Evolutionary conservation across 163 green algal species (phyloP).

Genomic region (Trebouxia gelatinosa): DNA sequence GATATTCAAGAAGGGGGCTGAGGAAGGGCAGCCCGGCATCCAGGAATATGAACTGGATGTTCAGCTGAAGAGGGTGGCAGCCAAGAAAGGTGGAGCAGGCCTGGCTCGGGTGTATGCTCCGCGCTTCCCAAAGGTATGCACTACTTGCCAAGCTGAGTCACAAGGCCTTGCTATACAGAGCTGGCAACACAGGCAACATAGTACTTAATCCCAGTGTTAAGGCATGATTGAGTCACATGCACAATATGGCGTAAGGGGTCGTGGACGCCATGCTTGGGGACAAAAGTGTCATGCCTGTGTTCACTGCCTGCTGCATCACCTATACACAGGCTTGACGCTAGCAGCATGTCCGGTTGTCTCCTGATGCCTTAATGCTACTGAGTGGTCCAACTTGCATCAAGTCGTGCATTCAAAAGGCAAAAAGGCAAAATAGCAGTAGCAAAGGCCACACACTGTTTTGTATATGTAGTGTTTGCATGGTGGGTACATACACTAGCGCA

Average conservation of each 20-base stretch:
- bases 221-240: no score
- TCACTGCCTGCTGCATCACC: neutral
- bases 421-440: no score
- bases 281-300: no score
- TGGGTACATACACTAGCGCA: neutral
- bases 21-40: constrained; percentile 24
- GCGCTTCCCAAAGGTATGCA: constrained; percentile 78
- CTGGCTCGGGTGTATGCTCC: constrained; percentile 71
- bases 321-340: no score
- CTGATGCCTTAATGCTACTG: no score
- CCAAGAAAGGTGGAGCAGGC: constrained; percentile 24
- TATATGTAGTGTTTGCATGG: neutral
- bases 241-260: no score
- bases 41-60: constrained; percentile 56
- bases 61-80: constrained; percentile 40
- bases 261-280: no score
- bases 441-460: neutral
- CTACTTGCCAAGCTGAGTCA: neutral
- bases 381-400: neutral
- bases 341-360: no score
- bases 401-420: neutral
- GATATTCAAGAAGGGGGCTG: constrained; percentile 3
- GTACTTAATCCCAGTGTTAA: neutral
- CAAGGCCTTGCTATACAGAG: neutral
- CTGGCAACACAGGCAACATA: neutral